phyloP scores from a whole-genome alignment of 495 filamentous ascomycete species.

The Lophiostoma macrostomum region DNA sequence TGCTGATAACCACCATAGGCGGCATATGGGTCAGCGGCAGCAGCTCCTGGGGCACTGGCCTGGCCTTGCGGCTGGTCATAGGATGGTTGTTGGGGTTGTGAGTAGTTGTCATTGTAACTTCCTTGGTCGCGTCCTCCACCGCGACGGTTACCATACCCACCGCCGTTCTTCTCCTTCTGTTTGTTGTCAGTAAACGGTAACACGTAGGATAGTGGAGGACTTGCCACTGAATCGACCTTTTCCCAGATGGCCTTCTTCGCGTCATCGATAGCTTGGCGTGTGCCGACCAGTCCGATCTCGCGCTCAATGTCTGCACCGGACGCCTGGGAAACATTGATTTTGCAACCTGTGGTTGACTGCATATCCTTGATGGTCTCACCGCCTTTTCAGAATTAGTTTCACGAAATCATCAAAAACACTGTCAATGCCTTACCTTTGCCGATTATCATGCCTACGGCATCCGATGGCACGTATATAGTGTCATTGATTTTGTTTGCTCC shows the following conservation, averaged over 20 bases:
- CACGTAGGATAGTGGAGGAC: constrained; percentile 22
- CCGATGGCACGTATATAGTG: constrained; percentile 74
- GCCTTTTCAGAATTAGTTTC: constrained; percentile 40
- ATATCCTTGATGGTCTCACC: constrained; percentile 86
- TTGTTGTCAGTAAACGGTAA: constrained; percentile 19
- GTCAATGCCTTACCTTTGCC: constrained; percentile 57
- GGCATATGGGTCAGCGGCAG: constrained; percentile 57
- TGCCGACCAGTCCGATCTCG: constrained; percentile 76
- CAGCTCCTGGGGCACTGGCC: constrained; percentile 42
- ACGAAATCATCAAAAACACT: neutral
- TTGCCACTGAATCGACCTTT: constrained; percentile 81
- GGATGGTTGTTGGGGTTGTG: constrained; percentile 44
- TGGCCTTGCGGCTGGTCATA: constrained; percentile 34
- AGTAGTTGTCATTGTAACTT: constrained; percentile 44
- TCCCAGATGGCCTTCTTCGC: constrained; percentile 78
- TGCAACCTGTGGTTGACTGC: constrained; percentile 76
- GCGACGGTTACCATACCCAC: constrained; percentile 43
- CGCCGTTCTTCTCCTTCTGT: constrained; percentile 53
- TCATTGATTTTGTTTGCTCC: constrained; percentile 67
- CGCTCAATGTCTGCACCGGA: constrained; percentile 69
- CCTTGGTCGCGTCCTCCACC: constrained; percentile 27
- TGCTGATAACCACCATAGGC: constrained; percentile 63
- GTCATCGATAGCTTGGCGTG: constrained; percentile 63
- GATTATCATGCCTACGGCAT: constrained; percentile 88
- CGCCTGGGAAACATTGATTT: constrained; percentile 80